These are phyloP conservation scores for Fistulinella cinereoalba DNA, from an alignment of 1,284 basidiomycete genomes.

Conservation along the genomic window DNA sequence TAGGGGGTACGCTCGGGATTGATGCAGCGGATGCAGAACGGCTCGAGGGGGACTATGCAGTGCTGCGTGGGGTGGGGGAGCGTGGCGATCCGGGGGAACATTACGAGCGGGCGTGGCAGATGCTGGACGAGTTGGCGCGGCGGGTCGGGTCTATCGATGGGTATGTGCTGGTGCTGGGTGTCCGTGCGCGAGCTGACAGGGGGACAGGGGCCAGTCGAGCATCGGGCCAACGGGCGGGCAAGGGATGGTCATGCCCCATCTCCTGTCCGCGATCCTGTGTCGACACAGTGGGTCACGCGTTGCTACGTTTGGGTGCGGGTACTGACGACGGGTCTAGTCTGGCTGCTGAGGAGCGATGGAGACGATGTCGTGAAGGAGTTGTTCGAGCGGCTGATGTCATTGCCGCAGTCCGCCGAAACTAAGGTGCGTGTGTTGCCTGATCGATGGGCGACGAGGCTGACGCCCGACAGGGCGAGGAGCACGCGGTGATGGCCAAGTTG, in stretches of 20 bases:
- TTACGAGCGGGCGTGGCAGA: constrained; percentile 51
- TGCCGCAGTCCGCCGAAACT: constrained; percentile 55
- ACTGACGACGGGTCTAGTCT: constrained; percentile 48
- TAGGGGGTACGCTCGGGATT: constrained; percentile 45
- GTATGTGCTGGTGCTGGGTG: too few species aligned
- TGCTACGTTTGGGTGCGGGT: neutral
- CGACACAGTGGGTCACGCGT: constrained; percentile 63
- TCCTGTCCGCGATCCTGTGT: constrained; percentile 66
- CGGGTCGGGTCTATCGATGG: constrained; percentile 55
- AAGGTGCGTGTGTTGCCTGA: constrained; percentile 47
- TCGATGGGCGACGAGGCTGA: neutral
- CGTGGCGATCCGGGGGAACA: constrained; percentile 47
- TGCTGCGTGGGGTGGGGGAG: constrained; percentile 42
- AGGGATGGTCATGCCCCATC: constrained; percentile 64
- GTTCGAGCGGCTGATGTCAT: constrained; percentile 54
- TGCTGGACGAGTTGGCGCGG: constrained; percentile 58
- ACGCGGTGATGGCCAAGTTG: constrained; percentile 69
- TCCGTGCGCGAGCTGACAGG: too few species aligned
- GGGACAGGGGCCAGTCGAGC: constrained; percentile 47
- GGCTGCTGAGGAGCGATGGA: constrained; percentile 64
- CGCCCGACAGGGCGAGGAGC: constrained; percentile 60
- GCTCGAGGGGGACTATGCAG: constrained; percentile 59
- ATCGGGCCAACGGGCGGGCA: constrained; percentile 28
- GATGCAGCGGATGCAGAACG: constrained; percentile 64
- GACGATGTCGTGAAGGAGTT: constrained; percentile 56